Conservation (phyloP, 2,329 filamentous ascomycete species). For the Talaromyces amestolkiae region DNA sequence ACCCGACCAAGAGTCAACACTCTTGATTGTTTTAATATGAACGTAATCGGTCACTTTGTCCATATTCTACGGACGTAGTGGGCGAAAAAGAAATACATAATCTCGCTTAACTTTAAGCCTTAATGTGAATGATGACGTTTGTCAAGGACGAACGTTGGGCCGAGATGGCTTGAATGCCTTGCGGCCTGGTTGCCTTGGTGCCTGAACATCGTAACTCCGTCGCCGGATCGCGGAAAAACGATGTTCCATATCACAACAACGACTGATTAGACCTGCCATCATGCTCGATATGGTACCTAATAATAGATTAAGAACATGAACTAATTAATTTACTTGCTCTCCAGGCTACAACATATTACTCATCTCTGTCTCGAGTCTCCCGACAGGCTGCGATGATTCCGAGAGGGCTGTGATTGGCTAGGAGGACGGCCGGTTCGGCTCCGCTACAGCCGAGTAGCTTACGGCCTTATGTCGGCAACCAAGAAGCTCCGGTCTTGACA, state of each 20-base stretch:
- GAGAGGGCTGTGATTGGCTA: not conserved
- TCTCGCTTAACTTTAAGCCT: not conserved
- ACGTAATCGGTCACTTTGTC: not conserved
- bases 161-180: not conserved
- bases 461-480: not conserved
- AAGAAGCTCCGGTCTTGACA: not conserved
- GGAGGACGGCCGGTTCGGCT: not conserved
- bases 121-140: not conserved
- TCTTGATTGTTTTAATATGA: not conserved
- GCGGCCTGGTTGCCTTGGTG: not conserved
- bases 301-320: too few species aligned
- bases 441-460: too few species aligned
- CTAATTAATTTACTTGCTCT: too few species aligned
- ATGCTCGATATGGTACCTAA: too few species aligned
- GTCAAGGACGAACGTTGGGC: constrained; percentile 2
- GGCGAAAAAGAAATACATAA: not conserved
- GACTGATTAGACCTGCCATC: too few species aligned
- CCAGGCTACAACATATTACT: not conserved
- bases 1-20: not conserved
- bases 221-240: not conserved
- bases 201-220: not conserved
- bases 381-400: not conserved
- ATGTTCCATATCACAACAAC: not conserved
- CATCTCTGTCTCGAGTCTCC: not conserved
- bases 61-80: not conserved